These are phyloP conservation scores for Tremellales sp. DNA, from an alignment of 1,284 basidiomycete genomes.

Conservation along the genomic window DNA sequence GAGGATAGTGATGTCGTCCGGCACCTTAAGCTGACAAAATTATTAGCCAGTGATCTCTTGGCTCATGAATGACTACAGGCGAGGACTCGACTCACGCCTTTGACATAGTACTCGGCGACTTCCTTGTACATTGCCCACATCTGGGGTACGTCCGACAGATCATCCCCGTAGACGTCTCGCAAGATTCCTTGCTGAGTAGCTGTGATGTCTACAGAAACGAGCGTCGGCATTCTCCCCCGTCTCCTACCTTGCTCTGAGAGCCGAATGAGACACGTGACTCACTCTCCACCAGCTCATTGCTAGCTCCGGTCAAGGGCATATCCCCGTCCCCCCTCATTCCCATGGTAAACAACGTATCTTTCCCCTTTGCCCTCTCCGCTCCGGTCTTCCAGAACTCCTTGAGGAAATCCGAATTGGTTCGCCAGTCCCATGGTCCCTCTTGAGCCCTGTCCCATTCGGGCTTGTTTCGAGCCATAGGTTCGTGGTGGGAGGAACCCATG, in stretches of 20 bases:
- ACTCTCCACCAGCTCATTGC: conserved; percentile 26
- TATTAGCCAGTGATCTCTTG: too few relatives aligned
- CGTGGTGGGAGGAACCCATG: conserved; percentile 55
- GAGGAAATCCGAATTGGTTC: conserved; percentile 20
- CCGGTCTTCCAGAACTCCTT: conserved; percentile 33
- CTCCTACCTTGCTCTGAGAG: too few relatives aligned
- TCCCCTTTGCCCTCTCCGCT: conserved; percentile 29
- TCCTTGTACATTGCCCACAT: conserved; percentile 53
- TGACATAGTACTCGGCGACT: conserved; percentile 60
- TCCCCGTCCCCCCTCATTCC: conserved; percentile 41
- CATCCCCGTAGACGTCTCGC: conserved; percentile 51
- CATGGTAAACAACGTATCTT: conserved; percentile 33
- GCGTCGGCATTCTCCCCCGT: neutral
- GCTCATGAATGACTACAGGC: neutral
- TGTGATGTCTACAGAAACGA: conserved; percentile 52
- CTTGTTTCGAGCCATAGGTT: conserved; percentile 47
- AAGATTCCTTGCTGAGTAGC: conserved; percentile 62
- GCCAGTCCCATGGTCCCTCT: conserved; percentile 24
- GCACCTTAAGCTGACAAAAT: conserved; percentile 26
- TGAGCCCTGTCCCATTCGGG: conserved; percentile 22
- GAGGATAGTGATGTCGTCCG: conserved; percentile 34
- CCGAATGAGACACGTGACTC: conserved; percentile 7
- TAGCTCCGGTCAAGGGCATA: conserved; percentile 26
- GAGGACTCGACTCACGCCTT: conserved; percentile 51
- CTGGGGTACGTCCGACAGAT: conserved; percentile 26